Evolutionary conservation across 2,329 filamentous ascomycete species (phyloP).

Genomic region (Fusarium sambucinum): DNA sequence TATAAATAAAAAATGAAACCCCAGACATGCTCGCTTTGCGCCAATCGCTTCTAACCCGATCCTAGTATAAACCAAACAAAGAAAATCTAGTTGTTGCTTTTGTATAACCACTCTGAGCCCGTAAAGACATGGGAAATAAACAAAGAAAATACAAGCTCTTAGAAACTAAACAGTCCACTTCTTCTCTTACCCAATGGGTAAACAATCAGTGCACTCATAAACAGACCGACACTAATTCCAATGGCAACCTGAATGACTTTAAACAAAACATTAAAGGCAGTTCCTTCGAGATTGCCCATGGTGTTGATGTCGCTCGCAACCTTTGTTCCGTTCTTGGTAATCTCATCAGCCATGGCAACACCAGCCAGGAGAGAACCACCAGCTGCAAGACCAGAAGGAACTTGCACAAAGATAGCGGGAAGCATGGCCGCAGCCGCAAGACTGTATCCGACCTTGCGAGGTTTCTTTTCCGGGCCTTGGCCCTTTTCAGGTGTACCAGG

Average conservation of each 20-base stretch:
- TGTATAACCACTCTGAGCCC: neutral
- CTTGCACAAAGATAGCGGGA: slow-evolving; percentile 84
- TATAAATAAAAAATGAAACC: slow-evolving; percentile 9
- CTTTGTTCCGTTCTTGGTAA: slow-evolving; percentile 60
- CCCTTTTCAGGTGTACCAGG: slow-evolving; percentile 39
- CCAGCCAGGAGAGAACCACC: slow-evolving; percentile 70
- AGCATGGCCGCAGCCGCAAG: slow-evolving; percentile 87
- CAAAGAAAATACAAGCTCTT: slow-evolving; percentile 12
- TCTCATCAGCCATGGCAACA: slow-evolving; percentile 66
- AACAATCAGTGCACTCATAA: slow-evolving; percentile 66
- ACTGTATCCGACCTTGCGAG: slow-evolving; percentile 73
- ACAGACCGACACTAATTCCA: slow-evolving; percentile 71
- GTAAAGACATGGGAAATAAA: neutral
- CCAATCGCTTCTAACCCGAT: slow-evolving; percentile 22
- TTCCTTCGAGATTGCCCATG: slow-evolving; percentile 55
- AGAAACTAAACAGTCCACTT: slow-evolving; percentile 69
- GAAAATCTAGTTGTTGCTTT: slow-evolving; percentile 9
- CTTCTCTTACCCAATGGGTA: slow-evolving; percentile 69
- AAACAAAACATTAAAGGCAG: slow-evolving; percentile 66
- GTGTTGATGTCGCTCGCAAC: slow-evolving; percentile 42
- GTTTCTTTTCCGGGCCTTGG: slow-evolving; percentile 48
- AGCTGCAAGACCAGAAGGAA: slow-evolving; percentile 72
- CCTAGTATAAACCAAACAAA: slow-evolving; percentile 6
- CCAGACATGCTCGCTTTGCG: slow-evolving; percentile 36
- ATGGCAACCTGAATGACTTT: slow-evolving; percentile 72